Evolutionary conservation across 371 early-diverging fungal genomes (phyloP).

Genomic region (Mortierella sp.): DNA sequence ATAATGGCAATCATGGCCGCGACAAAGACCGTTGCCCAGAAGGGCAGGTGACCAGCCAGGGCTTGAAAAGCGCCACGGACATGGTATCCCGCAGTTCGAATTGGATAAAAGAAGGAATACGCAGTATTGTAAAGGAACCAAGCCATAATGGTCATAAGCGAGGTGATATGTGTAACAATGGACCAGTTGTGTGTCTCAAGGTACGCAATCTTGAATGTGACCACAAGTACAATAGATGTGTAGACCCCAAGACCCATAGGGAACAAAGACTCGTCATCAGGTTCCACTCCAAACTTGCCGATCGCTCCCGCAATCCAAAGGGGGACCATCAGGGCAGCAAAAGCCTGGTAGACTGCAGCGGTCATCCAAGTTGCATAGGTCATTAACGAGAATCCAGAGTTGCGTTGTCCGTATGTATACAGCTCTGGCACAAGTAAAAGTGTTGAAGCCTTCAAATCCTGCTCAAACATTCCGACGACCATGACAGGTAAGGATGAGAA

Average conservation of each 20-base stretch:
- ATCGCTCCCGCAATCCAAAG: conserved; percentile 61
- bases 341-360: conserved; percentile 74
- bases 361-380: conserved; percentile 72
- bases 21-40: conserved; percentile 65
- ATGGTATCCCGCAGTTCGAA: conserved; percentile 59
- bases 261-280: conserved; percentile 58
- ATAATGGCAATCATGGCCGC: conserved; percentile 60
- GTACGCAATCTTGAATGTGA: conserved; percentile 72
- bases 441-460: conserved; percentile 76
- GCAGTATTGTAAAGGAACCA: conserved; percentile 72
- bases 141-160: conserved; percentile 61
- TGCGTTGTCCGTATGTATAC: conserved; percentile 75
- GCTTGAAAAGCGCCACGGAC: conserved; percentile 62
- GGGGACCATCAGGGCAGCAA: conserved; percentile 59
- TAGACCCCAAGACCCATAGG: conserved; percentile 66
- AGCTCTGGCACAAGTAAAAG: conserved; percentile 80
- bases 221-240: conserved; percentile 69
- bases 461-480: conserved; percentile 87
- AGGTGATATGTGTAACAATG: conserved; percentile 64
- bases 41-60: conserved; percentile 55
- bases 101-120: conserved; percentile 65
- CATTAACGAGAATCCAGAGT: conserved; percentile 69
- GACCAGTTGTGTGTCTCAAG: conserved; percentile 71
- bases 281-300: conserved; percentile 56
- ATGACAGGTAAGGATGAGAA: conserved; percentile 87